Conservation (phyloP, 495 filamentous ascomycete genomes). For the Aspergillus egyptiacus region DNA sequence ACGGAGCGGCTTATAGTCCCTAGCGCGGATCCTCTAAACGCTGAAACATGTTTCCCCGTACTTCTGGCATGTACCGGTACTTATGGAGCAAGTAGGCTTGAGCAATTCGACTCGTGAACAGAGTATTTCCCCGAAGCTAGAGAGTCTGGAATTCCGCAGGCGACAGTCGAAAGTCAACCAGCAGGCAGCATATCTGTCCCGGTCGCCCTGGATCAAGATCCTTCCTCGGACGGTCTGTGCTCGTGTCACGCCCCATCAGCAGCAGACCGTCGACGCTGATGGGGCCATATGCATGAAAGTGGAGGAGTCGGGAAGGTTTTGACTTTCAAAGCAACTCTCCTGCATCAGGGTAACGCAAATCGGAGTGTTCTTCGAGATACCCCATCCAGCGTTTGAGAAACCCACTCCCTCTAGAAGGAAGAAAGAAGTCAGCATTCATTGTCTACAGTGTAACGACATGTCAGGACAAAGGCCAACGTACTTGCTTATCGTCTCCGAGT, state of each 20-base stretch:
- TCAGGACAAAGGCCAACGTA: conserved; percentile 39
- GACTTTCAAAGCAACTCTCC: conserved; percentile 42
- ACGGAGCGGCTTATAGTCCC: neutral
- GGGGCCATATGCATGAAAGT: neutral
- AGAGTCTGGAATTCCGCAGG: neutral
- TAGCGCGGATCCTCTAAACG: neutral
- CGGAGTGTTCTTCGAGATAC: conserved; percentile 77
- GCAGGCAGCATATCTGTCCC: neutral
- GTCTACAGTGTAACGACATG: neutral
- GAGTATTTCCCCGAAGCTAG: no score
- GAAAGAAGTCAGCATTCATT: conserved; percentile 5
- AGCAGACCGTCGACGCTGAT: neutral
- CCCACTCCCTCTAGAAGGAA: conserved; percentile 55
- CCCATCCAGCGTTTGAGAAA: conserved; percentile 88
- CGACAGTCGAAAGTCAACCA: neutral
- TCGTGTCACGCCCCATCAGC: no score
- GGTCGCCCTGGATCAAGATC: neutral
- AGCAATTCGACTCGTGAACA: no score
- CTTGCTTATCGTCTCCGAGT: conserved; percentile 85
- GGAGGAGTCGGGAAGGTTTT: neutral
- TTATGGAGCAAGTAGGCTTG: no score
- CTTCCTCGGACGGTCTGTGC: neutral
- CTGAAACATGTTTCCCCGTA: conserved; percentile 2
- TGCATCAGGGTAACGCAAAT: conserved; percentile 76
- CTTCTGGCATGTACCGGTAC: no score